Conservation (phyloP, 2,329 filamentous ascomycete species). For the Dactylellina parvicollis region DNA sequence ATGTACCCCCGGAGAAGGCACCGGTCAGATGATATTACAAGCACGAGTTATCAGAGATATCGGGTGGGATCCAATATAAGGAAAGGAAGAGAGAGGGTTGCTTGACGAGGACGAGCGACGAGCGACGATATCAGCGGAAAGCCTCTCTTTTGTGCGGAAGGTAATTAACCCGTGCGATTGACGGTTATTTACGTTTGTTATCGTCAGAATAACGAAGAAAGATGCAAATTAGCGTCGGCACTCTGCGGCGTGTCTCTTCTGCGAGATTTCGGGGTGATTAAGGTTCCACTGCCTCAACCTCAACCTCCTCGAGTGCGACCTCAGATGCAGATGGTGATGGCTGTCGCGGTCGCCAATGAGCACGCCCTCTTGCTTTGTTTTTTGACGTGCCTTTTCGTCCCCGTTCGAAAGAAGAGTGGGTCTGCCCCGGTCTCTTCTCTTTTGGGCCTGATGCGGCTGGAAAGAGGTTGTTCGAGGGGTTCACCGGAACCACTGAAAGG, state of each 20-base stretch:
- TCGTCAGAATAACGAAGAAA: constrained; percentile 1
- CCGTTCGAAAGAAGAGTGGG: constrained; percentile 24
- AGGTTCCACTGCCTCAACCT: constrained; percentile 50
- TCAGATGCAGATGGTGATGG: constrained; percentile 14
- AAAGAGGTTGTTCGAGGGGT: constrained; percentile 14
- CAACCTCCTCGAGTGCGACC: constrained; percentile 43
- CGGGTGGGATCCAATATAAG: neutral
- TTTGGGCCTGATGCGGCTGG: constrained; percentile 51
- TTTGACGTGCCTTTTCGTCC: constrained; percentile 22
- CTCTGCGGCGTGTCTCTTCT: constrained; percentile 30
- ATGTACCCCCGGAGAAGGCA: neutral
- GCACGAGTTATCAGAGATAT: neutral
- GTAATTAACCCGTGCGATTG: constrained; percentile 16
- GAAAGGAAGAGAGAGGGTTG: constrained; percentile 29
- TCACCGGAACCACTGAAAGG: neutral
- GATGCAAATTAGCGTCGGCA: constrained; percentile 30
- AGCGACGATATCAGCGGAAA: constrained; percentile 16
- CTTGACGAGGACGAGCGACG: neutral
- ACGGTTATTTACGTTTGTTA: constrained; percentile 51
- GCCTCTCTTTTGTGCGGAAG: constrained; percentile 47
- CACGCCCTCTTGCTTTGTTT: constrained; percentile 41
- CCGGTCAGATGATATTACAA: neutral
- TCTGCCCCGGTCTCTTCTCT: constrained; percentile 25
- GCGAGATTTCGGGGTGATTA: constrained; percentile 55
- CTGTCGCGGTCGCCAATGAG: constrained; percentile 30